phyloP scores from a whole-genome alignment of 2,329 filamentous ascomycete species.

The Magnaporthiopsis incrustans region DNA sequence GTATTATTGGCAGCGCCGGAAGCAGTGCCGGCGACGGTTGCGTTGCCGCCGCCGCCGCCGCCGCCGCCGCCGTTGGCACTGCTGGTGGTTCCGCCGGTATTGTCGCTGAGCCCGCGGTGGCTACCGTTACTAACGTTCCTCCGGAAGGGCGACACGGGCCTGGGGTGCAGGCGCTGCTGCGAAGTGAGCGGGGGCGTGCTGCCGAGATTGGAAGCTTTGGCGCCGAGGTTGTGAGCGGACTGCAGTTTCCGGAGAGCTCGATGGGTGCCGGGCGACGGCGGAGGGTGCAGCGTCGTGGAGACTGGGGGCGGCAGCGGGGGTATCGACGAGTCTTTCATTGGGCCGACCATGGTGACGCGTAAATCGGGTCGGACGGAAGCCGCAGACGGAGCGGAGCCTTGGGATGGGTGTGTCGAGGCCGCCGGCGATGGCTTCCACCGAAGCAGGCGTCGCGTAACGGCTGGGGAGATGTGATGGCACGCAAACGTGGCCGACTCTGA shows the following conservation, averaged over 20 bases:
- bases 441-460: no score
- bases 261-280: constrained; percentile 56
- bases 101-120: background rate
- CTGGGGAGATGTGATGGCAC: no score
- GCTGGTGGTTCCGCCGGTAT: constrained; percentile 13
- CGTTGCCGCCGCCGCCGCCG: constrained; percentile 36
- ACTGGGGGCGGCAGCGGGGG: constrained; percentile 19
- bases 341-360: constrained; percentile 22
- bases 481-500: no score
- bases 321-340: constrained; percentile 18
- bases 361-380: no score
- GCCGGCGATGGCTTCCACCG: no score
- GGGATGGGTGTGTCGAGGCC: no score
- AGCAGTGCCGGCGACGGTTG: constrained; percentile 26
- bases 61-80: constrained; percentile 20
- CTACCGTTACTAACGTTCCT: constrained; percentile 6
- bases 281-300: constrained; percentile 35
- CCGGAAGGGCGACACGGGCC: constrained; percentile 5
- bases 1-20: constrained; percentile 11
- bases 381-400: no score
- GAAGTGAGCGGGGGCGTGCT: constrained; percentile 46
- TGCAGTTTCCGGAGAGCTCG: constrained; percentile 65
- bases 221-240: constrained; percentile 62
- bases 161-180: constrained; percentile 31
- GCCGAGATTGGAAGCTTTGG: constrained; percentile 37